Conservation (phyloP, 176 grass and related monocot species). For the Ampelocalamus luodianensis region DNA sequence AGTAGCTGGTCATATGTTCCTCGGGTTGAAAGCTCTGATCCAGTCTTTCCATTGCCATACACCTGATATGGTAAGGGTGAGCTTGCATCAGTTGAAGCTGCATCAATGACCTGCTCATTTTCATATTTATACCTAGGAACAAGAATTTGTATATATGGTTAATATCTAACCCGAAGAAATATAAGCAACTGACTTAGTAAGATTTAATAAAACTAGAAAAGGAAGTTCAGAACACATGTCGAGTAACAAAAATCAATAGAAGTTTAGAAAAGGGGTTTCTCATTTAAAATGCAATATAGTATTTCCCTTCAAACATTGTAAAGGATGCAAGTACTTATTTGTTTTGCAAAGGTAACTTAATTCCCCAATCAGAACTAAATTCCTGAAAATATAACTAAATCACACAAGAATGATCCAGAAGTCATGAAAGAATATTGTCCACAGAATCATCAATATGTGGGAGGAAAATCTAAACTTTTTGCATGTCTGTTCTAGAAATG, state of each 20-base stretch:
- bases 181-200: constrained; percentile 36
- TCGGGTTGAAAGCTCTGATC: constrained; percentile 77
- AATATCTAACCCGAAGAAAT: constrained; percentile 36
- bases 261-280: not conserved
- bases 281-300: not conserved
- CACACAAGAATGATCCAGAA: constrained; percentile 26
- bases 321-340: not conserved
- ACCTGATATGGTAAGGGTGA: constrained; percentile 98
- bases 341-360: constrained; percentile 18
- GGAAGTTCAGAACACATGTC: constrained; percentile 17
- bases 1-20: constrained; percentile 97
- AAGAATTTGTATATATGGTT: constrained; percentile 48
- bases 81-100: constrained; percentile 88
- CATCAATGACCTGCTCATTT: constrained; percentile 97
- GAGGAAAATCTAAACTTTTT: constrained; percentile 26
- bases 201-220: constrained; percentile 32
- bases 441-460: constrained; percentile 3
- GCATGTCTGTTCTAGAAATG: constrained; percentile 36
- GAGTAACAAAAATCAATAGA: constrained; percentile 14
- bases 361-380: constrained; percentile 7
- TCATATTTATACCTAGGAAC: constrained; percentile 95
- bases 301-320: constrained; percentile 17
- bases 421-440: not conserved
- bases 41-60: constrained; percentile 94
- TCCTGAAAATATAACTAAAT: constrained; percentile 14